These are phyloP conservation scores for Plasmodium relictum DNA, from an alignment of 169 alveolate genomes.

Conservation along the genomic window DNA sequence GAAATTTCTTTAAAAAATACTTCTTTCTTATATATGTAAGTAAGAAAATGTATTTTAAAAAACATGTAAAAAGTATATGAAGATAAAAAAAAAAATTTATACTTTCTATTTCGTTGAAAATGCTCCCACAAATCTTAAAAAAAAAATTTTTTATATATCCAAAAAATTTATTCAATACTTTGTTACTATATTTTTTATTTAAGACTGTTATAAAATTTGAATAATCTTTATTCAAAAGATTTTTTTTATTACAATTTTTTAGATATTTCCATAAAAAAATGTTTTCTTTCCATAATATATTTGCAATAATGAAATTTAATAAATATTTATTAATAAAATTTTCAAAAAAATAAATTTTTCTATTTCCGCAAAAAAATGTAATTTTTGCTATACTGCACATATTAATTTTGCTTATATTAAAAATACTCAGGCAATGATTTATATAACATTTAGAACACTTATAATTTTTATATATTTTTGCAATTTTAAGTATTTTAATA, in stretches of 20 bases:
- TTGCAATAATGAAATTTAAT: slow-evolving; percentile 5
- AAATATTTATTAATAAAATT: slow-evolving; percentile 13
- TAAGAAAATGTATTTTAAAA: slow-evolving; percentile 9
- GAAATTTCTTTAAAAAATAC: slow-evolving; percentile 8
- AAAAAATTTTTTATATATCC: slow-evolving; percentile 6
- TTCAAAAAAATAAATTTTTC: slow-evolving; percentile 7
- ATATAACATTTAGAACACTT: neutral
- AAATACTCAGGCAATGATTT: neutral
- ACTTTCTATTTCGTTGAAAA: slow-evolving; percentile 22
- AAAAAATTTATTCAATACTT: slow-evolving; percentile 1
- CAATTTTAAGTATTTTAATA: no score
- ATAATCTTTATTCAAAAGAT: slow-evolving; percentile 25
- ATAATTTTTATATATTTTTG: no score
- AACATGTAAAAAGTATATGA: slow-evolving; percentile 12
- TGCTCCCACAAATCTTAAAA: slow-evolving; percentile 8
- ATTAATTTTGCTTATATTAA: slow-evolving; percentile 4
- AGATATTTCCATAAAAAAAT: neutral
- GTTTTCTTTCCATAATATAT: slow-evolving; percentile 14
- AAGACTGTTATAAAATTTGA: neutral
- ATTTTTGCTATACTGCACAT: slow-evolving; percentile 34
- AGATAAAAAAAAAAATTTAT: neutral
- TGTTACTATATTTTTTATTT: slow-evolving; percentile 10
- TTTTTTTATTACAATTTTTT: slow-evolving; percentile 7
- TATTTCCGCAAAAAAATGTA: slow-evolving; percentile 13
- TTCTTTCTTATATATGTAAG: slow-evolving; percentile 7